Conservation (phyloP, 352 stramenopile species). For the Globisporangium mamillatum region DNA sequence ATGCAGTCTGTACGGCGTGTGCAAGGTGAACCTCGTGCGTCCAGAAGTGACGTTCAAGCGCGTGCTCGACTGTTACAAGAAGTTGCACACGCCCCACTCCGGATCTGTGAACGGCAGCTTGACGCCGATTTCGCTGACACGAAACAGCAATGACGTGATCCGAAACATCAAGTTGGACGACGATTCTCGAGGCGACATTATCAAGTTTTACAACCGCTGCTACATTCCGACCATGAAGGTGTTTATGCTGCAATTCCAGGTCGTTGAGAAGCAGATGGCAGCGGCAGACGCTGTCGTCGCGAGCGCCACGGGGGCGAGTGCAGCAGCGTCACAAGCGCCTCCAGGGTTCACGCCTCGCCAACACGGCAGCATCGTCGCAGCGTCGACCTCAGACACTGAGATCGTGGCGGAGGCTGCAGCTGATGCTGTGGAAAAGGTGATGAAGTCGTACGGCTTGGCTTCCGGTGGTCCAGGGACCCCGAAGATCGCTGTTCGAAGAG, state of each 20-base stretch:
- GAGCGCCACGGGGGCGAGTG: slow-evolving; percentile 23
- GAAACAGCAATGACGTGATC: slow-evolving; percentile 63
- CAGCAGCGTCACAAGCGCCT: slow-evolving; percentile 16
- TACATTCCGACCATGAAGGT: slow-evolving; percentile 83
- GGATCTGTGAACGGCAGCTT: slow-evolving; percentile 23
- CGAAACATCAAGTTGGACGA: slow-evolving; percentile 75
- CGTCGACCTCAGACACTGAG: slow-evolving; percentile 71
- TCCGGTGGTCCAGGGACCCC: slow-evolving; percentile 33
- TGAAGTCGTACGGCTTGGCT: slow-evolving; percentile 36
- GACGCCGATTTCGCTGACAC: slow-evolving; percentile 27
- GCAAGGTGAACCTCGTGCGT: slow-evolving; percentile 76
- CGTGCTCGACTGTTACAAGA: slow-evolving; percentile 75
- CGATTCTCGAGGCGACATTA: slow-evolving; percentile 71
- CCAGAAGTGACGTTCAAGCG: slow-evolving; percentile 75
- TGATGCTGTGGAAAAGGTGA: slow-evolving; percentile 62
- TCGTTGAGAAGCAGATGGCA: slow-evolving; percentile 78
- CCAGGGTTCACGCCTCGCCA: slow-evolving; percentile 43
- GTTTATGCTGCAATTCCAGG: slow-evolving; percentile 85
- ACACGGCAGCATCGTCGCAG: slow-evolving; percentile 36
- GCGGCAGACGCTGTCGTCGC: slow-evolving; percentile 64
- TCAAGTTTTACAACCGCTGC: slow-evolving; percentile 89
- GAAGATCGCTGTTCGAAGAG: slow-evolving; percentile 27
- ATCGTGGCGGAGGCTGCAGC: slow-evolving; percentile 75
- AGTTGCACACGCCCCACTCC: slow-evolving; percentile 40
- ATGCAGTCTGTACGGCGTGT: slow-evolving; percentile 83